These are phyloP conservation scores for Leccinum truebloodii DNA, from an alignment of 768 basidiomycete species.

Conservation along the genomic window DNA sequence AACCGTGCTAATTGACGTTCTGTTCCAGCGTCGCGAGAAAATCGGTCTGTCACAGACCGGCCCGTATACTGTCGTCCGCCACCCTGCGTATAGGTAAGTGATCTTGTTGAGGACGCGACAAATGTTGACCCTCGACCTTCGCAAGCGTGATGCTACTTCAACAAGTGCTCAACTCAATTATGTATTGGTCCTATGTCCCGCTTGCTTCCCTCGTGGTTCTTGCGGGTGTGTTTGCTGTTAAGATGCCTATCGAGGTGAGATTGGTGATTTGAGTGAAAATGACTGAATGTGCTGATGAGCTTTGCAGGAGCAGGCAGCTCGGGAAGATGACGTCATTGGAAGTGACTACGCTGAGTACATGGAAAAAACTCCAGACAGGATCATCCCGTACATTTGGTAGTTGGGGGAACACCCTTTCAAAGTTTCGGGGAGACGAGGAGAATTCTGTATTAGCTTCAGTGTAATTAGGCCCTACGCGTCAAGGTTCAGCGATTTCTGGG, in stretches of 20 bases:
- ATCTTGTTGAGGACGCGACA: background rate
- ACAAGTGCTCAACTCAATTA: constrained; percentile 24
- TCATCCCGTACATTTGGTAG: constrained; percentile 37
- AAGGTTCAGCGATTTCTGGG: constrained; percentile 28
- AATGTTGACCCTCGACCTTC: constrained; percentile 1
- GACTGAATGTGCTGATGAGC: constrained; percentile 1
- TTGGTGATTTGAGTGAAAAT: background rate
- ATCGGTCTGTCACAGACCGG: constrained; percentile 30
- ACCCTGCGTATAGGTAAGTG: constrained; percentile 37
- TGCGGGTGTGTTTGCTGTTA: constrained; percentile 29
- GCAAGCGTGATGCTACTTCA: constrained; percentile 28
- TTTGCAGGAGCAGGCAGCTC: constrained; percentile 31
- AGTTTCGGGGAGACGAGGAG: background rate
- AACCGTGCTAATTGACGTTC: background rate
- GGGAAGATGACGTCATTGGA: constrained; percentile 24
- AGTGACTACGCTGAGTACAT: constrained; percentile 33
- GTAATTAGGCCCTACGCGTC: constrained; percentile 16
- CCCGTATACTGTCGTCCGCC: constrained; percentile 39
- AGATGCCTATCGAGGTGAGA: constrained; percentile 38
- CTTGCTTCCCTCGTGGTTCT: constrained; percentile 28
- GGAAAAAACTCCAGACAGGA: constrained; percentile 27
- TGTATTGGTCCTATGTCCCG: constrained; percentile 39
- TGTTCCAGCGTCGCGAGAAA: constrained; percentile 32
- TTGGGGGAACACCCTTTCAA: background rate
- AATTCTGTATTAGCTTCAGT: background rate